These are phyloP conservation scores for Pulveroboletus sp. DNA, from an alignment of 768 basidiomycete genomes.

Conservation along the genomic window DNA sequence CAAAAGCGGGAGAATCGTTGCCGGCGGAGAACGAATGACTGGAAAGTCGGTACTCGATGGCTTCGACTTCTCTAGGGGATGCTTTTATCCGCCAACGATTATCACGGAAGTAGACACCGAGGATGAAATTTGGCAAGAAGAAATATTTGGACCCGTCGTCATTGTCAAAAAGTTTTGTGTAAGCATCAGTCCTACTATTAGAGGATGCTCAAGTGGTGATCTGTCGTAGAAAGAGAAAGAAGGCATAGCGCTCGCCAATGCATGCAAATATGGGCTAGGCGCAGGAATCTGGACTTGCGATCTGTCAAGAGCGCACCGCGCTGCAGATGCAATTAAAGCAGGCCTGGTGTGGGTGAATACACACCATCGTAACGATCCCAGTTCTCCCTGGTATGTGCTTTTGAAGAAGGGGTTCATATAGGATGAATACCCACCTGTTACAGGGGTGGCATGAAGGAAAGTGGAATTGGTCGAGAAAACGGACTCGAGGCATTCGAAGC, in stretches of 20 bases:
- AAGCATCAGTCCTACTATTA: conserved; percentile 23
- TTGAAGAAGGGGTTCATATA: background rate
- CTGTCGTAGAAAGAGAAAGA: conserved; percentile 51
- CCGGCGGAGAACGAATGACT: conserved; percentile 63
- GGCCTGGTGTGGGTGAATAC: conserved; percentile 88
- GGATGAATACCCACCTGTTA: conserved; percentile 3
- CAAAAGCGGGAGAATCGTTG: conserved; percentile 45
- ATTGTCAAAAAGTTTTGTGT: conserved; percentile 54
- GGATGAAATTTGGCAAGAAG: conserved; percentile 75
- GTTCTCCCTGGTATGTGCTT: conserved; percentile 67
- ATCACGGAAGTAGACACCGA: conserved; percentile 51
- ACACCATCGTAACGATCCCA: conserved; percentile 85
- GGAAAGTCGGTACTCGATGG: conserved; percentile 62
- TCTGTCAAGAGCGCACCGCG: conserved; percentile 70
- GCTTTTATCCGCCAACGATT: conserved; percentile 79
- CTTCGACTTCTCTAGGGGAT: conserved; percentile 65
- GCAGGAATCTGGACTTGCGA: conserved; percentile 78
- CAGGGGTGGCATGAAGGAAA: conserved; percentile 89
- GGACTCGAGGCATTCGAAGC: conserved; percentile 76
- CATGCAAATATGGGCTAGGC: conserved; percentile 75
- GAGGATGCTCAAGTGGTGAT: background rate
- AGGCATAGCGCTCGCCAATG: conserved; percentile 66
- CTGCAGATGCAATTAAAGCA: conserved; percentile 62
- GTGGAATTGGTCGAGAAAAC: conserved; percentile 84
- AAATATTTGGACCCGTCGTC: conserved; percentile 84